Evolutionary conservation across 495 filamentous ascomycete species (phyloP).

Genomic region (Xanthoparmelia taractica): DNA sequence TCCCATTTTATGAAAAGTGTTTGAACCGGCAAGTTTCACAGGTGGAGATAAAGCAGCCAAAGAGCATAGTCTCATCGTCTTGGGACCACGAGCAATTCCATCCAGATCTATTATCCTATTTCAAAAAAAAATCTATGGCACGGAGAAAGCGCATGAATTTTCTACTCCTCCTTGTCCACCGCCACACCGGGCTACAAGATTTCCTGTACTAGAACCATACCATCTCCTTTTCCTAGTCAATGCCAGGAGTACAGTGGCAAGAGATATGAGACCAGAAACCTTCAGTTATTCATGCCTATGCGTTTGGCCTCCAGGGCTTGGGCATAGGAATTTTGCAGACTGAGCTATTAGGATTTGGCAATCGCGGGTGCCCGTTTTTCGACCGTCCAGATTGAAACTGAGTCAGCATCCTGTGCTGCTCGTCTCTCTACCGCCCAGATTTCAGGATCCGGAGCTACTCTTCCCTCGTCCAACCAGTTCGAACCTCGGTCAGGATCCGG

Average conservation of each 20-base stretch:
- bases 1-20: neutral
- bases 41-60: neutral
- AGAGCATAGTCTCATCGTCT: neutral
- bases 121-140: neutral
- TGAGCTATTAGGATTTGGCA: neutral
- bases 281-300: neutral
- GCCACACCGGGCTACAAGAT: neutral
- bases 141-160: neutral
- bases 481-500: too few species aligned
- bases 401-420: too few species aligned
- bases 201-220: neutral
- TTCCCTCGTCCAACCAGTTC: too few species aligned
- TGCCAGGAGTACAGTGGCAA: neutral
- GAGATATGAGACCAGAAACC: neutral
- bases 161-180: neutral
- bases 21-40: neutral
- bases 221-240: neutral
- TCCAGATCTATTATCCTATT: neutral
- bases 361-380: neutral
- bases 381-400: too few species aligned
- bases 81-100: neutral
- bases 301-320: neutral
- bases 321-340: neutral
- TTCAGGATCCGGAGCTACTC: too few species aligned
- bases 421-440: too few species aligned